phyloP scores from a whole-genome alignment of 805 yeast species.

The Cyberlindnera petersonii region DNA sequence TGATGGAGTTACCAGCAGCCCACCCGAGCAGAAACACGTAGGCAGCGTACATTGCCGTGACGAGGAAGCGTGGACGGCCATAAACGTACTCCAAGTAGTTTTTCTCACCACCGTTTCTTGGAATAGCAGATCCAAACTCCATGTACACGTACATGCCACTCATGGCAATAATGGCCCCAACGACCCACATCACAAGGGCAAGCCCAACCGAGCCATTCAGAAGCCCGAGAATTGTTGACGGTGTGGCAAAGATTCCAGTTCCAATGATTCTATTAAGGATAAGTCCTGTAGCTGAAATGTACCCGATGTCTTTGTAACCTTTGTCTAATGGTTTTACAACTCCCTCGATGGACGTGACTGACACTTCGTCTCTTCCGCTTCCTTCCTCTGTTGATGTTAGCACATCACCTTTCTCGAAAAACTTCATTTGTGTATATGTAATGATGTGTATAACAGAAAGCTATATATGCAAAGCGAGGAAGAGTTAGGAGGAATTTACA shows the following conservation, averaged over 20 bases:
- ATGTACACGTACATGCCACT: constrained; percentile 65
- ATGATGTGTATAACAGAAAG: too few relatives aligned
- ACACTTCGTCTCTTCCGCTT: too few relatives aligned
- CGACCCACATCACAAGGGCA: constrained; percentile 67
- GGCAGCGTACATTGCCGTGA: constrained; percentile 63
- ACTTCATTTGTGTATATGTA: neutral
- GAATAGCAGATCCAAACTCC: constrained; percentile 77
- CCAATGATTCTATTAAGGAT: constrained; percentile 70
- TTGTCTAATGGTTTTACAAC: constrained; percentile 26
- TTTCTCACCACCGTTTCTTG: constrained; percentile 84
- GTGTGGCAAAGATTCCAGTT: constrained; percentile 73
- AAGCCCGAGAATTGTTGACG: constrained; percentile 48
- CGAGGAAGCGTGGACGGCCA: constrained; percentile 62
- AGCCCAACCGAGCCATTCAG: constrained; percentile 69
- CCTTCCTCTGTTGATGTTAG: neutral
- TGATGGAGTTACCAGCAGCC: constrained; percentile 82
- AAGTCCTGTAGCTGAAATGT: constrained; percentile 58
- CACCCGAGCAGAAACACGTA: constrained; percentile 75
- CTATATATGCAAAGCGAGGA: too few relatives aligned
- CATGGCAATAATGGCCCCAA: constrained; percentile 66
- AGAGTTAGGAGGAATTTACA: too few relatives aligned
- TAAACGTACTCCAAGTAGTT: constrained; percentile 72
- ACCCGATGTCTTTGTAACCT: constrained; percentile 44
- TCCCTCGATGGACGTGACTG: constrained; percentile 7
- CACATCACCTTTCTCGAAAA: neutral